Base-by-base conservation (phyloP, 345 rosid genomes). In the Melastoma malabathricum region DNA sequence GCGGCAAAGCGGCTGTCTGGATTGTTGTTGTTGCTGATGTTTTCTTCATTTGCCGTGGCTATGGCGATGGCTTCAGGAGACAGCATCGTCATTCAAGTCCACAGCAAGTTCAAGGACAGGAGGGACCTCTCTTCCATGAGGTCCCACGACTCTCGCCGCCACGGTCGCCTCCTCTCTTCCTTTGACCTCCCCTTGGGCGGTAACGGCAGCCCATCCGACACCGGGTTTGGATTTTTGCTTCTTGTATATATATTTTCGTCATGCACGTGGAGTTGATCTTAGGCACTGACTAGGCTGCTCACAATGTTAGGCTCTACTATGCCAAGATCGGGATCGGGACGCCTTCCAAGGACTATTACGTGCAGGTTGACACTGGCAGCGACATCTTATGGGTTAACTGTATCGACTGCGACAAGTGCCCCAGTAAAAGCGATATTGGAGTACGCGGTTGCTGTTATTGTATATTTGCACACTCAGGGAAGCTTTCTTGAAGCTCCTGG, bases 351-450 rank as follows among this genome's bases (percentile, higher is more conserved):
- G 92, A 86, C 22, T 82, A 74, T 57, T 72, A 65, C 34, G 98
- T 90, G 41, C 98, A 89, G 75, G 84, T 89, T 51, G 97, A 89
- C 48, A 86, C 96, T 10, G 96, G 97, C 56, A 89, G 96, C 66
- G 97, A 89, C 69, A 69, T 80, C 65, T 69, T 89, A 6, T 89
- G 97, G 97, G 81, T 89, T 41, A 89, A 86, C 59, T 81, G 96
- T 39, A 63, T 39, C 17, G 83, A 68, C 10, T 90, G 98, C 38
- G 49, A 52, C 19, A 82, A 62, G 48, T 90, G 98, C 64, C 98
- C 94, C 9, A 48, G 54, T 2, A 78, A 76, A 70, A 89, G 86
- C 20, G 72, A 81, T 22, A 76, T 86, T 18, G 90, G 84, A 44
- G 96, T 86, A 79, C 55, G 84, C 27, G 12, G 12, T 2, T 34